Evolutionary conservation across 1,284 basidiomycete genomes (phyloP).

Genomic region (Singerocomus inundabilis): DNA sequence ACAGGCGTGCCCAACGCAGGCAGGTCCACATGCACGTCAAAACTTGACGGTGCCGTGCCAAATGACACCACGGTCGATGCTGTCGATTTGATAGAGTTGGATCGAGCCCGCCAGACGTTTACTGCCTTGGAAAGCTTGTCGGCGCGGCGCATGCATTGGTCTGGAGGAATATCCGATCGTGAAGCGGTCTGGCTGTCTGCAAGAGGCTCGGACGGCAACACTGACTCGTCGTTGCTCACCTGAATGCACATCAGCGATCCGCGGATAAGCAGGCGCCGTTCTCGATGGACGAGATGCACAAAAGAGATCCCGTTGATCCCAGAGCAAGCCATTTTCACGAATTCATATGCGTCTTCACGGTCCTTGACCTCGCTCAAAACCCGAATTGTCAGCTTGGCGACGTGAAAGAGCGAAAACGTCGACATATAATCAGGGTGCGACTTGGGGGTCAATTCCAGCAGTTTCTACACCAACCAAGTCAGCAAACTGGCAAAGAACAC

Average conservation of each 20-base stretch:
- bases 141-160: constrained; percentile 10
- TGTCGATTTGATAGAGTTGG: constrained; percentile 47
- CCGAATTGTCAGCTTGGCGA: constrained; percentile 66
- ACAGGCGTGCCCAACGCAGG: constrained; percentile 14
- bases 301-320: constrained; percentile 59
- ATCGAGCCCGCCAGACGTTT: constrained; percentile 37
- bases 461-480: constrained; percentile 41
- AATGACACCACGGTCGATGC: constrained; percentile 41
- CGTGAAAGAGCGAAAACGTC: constrained; percentile 64
- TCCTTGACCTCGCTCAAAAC: constrained; percentile 81
- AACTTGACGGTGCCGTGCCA: constrained; percentile 32
- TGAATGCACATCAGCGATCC: constrained; percentile 50
- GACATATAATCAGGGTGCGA: constrained; percentile 67
- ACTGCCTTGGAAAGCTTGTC: constrained; percentile 33
- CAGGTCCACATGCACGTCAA: constrained; percentile 20
- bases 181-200: background rate
- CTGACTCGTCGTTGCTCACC: constrained; percentile 21
- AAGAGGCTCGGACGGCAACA: background rate
- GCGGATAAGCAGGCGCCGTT: constrained; percentile 69
- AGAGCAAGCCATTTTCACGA: constrained; percentile 59
- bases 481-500: constrained; percentile 4
- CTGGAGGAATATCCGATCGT: background rate
- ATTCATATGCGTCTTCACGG: constrained; percentile 79
- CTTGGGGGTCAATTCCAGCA: constrained; percentile 67
- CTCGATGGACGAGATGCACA: constrained; percentile 59